Base-by-base conservation (phyloP, 768 basidiomycete species). In the Stropharia rugosoannulata region DNA sequence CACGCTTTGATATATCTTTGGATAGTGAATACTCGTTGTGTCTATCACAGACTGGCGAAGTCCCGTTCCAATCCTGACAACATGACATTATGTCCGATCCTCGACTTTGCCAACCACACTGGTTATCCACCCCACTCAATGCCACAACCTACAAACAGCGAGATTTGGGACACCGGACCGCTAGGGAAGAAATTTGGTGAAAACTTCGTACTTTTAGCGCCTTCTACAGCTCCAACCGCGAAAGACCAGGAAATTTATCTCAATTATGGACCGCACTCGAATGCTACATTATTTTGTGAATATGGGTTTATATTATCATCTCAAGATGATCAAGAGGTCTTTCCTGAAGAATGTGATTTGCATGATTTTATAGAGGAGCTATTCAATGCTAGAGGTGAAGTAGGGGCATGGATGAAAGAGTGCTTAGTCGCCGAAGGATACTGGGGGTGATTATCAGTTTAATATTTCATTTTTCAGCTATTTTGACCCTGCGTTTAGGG, bases 71-170 rank as follows among this genome's bases (percentile, higher is more conserved):
- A 86, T 62, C 77, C 82, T 27, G 83, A 93, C 67, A 95, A 96
- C 65, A 71, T 95, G 56, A 91, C 94, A 0, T 77, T 98, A 55
- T 91, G 90, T 57, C 96, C 96, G 8, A 77, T 97, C 35, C 76
- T 97, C 50, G 96, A 98, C 72, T 88, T 98, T 58, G 92, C 92
- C 12, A 97, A 97, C 62, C 95, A 97, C 61, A 74, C 75, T 2
- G 59, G 73, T 39, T 49, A 64, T 36, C 66, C 66, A 39, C 70
- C 77, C 9, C 73, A 76, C 54, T 79, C 82, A 73, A 67, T 61
- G 11, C 85, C 80, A 18, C 62, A 70, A 29, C 58, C 70, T 8
- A 68, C 75, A 18, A 66, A 68, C 6, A 68, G 68, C 56, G 70
- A 77, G 32, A 66, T 70, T 16, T 69, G 74, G 70, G 68, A 73